Evolutionary conservation across 306 rosid genomes (phyloP), one percentile per base, ranked within the genome.

Genomic region (Leucaena leucocephala): DNA sequence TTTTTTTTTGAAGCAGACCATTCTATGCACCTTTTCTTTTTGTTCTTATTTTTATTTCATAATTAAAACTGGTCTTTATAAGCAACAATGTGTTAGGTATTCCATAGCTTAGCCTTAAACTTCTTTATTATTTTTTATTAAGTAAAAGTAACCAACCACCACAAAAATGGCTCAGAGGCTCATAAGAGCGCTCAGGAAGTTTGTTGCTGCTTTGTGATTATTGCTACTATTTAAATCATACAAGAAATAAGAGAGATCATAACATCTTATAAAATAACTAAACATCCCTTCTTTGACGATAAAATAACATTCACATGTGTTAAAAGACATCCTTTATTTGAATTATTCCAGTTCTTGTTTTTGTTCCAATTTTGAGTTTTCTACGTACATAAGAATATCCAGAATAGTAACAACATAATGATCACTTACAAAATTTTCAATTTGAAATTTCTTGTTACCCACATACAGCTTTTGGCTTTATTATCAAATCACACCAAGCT

Each of bases 221-320:
- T 36, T 44, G 11, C 40, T 62, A 36, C 48, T 27, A 27, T 27
- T 52, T 7, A 14, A 49, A 14, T 3, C 11, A n/a, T 17, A 39
- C 52, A 59, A 57, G n/a, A 38, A 67, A 72, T 74, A 46, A 63
- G 57, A 64, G 70, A 44, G 35, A 68, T 42, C 75, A 33, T 34
- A 70, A 39, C 3, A n/a, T 15, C 58, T 50, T 16, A 13, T 40
- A 76, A 52, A 71, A 75, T 43, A 74, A 68, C 45, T 35, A 55
- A 79, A 43, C 55, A 75, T 44, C 27, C 65, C 63, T 63, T 69
- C 48, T 68, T 52, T 52, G 78, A 84, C 12, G 81, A 76, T 11
- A 69, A 80, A 39, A 71, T 48, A 71, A 3, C 75, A 22, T 33
- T 27, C 21, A 63, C 74, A 35, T 40, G 54, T 44, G 45, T 57